These are phyloP conservation scores for Exophiala lecanii-corni DNA, from an alignment of 2,329 filamentous ascomycete genomes.

Conservation along the genomic window DNA sequence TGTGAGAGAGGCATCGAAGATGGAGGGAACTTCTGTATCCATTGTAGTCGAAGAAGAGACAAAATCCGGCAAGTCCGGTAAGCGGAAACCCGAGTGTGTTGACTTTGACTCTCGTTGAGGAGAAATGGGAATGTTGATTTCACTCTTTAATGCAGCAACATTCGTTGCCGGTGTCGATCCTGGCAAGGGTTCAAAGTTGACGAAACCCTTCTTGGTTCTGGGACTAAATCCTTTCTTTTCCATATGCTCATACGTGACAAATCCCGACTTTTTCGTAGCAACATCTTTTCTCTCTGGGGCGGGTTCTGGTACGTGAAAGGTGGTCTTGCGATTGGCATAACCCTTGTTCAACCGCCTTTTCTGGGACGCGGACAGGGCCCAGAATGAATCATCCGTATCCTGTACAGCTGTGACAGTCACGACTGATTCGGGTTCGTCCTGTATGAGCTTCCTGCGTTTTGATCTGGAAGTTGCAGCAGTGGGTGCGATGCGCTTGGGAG, in stretches of 20 bases:
- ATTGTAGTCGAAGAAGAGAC: slow-evolving; percentile 10
- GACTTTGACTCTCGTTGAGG: slow-evolving; percentile 1
- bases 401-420: background rate
- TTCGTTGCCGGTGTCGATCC: background rate
- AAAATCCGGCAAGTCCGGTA: slow-evolving; percentile 16
- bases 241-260: slow-evolving; percentile 9
- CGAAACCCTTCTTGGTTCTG: slow-evolving; percentile 5
- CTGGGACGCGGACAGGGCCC: slow-evolving; percentile 12
- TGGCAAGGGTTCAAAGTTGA: slow-evolving; percentile 5
- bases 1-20: slow-evolving; percentile 4
- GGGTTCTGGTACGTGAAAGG: slow-evolving; percentile 9
- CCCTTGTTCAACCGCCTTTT: slow-evolving; percentile 13
- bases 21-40: slow-evolving; percentile 6
- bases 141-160: background rate
- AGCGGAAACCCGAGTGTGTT: slow-evolving; percentile 4
- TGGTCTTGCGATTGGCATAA: slow-evolving; percentile 13
- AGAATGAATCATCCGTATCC: slow-evolving; percentile 7
- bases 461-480: slow-evolving; percentile 13
- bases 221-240: slow-evolving; percentile 1
- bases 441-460: slow-evolving; percentile 15
- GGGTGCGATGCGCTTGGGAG: slow-evolving; percentile 10
- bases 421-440: slow-evolving; percentile 5
- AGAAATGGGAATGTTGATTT: slow-evolving; percentile 5
- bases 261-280: background rate
- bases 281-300: slow-evolving; percentile 1